A percentile compares a stretch with the other conserved stretches of the same genome.
Evolutionary conservation across 768 basidiomycete genomes (phyloP).

Genomic region (Suillus variegatus): DNA sequence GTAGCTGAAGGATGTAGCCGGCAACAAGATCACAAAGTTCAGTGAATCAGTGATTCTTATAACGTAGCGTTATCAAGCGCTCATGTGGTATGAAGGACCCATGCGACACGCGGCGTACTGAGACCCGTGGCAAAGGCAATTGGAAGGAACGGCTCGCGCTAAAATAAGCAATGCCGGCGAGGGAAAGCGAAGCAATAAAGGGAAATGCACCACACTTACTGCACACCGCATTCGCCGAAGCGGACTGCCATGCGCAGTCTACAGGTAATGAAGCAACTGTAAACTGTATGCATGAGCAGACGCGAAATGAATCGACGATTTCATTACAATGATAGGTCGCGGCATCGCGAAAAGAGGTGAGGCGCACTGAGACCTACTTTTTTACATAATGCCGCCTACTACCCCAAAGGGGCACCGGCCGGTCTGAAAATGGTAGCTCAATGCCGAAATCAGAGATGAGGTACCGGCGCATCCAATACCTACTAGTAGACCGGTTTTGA

Average conservation of each 20-base stretch:
- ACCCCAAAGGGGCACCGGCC: neutral
- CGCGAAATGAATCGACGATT: neutral
- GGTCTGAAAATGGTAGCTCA: neutral
- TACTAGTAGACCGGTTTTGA: neutral
- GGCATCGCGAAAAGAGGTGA: neutral
- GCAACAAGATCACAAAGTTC: neutral
- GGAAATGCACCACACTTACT: neutral
- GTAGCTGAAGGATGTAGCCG: neutral
- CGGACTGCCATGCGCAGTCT: neutral
- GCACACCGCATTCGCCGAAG: neutral
- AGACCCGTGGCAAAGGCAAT: slow-evolving; percentile 68
- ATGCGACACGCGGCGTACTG: slow-evolving; percentile 72
- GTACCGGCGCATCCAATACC: neutral
- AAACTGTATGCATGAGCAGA: neutral
- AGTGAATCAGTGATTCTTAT: neutral
- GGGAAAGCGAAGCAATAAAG: slow-evolving; percentile 37
- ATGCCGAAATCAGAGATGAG: neutral
- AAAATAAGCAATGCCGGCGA: slow-evolving; percentile 47
- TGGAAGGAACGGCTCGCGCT: neutral
- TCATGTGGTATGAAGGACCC: neutral
- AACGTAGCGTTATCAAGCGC: slow-evolving; percentile 7
- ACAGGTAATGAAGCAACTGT: neutral
- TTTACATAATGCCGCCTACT: neutral
- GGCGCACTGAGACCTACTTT: neutral
- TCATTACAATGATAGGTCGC: neutral